Evolutionary conservation across 257 asterid species (phyloP), one percentile per base, ranked within the genome.

Genomic region (Nicotiana attenuata): DNA sequence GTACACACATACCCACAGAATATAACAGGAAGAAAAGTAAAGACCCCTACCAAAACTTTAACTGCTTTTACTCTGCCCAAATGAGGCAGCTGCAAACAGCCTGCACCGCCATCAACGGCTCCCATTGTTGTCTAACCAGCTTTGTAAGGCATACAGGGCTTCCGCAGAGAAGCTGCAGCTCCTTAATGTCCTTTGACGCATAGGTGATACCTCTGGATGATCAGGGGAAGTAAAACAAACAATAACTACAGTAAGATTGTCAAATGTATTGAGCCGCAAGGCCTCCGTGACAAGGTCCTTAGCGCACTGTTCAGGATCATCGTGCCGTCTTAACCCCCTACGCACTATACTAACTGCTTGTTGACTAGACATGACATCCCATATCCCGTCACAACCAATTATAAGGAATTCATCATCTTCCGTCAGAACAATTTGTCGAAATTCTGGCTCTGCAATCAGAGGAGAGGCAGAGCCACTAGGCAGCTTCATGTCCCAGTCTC

Each of bases 401-500:
- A 94, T 86, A 77, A 94, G 93, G 87, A 94, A 94, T 78, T 94
- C 97, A 11, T 94, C 97, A 0, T 94, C 97, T 83, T 91, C 98
- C 0, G 91, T 88, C 77, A 92, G 85, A 77, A 81, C 68, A 10
- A 88, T 86, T 61, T 88, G 94, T n/a, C 83, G 85, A 31, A 94
- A 84, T 63, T 94, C 98, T 5, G 98, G 98, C 83, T 92, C 98
- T 63, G 97, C 96, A 3, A 86, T 94, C 57, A 94, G 97, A 60
- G 97, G 97, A 7, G 95, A 89, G 53, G 91, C 83, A 33, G 96
- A 91, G 7, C 93, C 97, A 26, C 91, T 86, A 1, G 98, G 97
- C 5, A 91, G 84, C 91, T 94, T 94, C 97, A 94, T 87, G 90
- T 94, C 97, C 98, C 98, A 94, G 86, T 94, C 98, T 14, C 98